Evolutionary conservation across 2,329 filamentous ascomycete genomes (phyloP).

Genomic region (Fusarium nisikadoi): DNA sequence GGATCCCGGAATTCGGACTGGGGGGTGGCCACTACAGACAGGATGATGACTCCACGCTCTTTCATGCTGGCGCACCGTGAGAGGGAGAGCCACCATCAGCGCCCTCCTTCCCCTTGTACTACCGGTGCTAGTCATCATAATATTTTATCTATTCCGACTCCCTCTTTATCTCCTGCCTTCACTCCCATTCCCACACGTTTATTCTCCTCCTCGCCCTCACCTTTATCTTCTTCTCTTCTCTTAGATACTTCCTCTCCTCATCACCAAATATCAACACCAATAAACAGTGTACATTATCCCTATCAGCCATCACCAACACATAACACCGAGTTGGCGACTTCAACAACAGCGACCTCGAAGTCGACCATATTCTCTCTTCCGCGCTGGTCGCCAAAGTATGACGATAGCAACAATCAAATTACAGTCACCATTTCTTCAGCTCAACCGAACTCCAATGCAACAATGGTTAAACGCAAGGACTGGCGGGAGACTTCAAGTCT

Average conservation of each 20-base stretch:
- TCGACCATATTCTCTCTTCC: slow-evolving; percentile 30
- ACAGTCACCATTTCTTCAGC: slow-evolving; percentile 40
- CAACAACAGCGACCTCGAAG: slow-evolving; percentile 32
- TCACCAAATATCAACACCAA: slow-evolving; percentile 4
- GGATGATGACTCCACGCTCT: slow-evolving; percentile 46
- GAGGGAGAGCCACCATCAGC: slow-evolving; percentile 31
- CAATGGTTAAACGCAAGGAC: slow-evolving; percentile 51
- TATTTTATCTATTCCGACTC: slow-evolving; percentile 37
- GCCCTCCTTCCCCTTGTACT: slow-evolving; percentile 32
- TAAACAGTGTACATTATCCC: slow-evolving; percentile 9
- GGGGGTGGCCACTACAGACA: slow-evolving; percentile 29
- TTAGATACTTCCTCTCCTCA: slow-evolving; percentile 28
- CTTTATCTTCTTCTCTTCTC: slow-evolving; percentile 17
- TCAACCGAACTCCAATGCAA: slow-evolving; percentile 42
- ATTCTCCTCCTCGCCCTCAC: slow-evolving; percentile 20
- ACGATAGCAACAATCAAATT: slow-evolving; percentile 42
- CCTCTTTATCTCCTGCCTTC: slow-evolving; percentile 33
- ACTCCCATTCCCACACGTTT: slow-evolving; percentile 28
- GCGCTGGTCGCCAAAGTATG: slow-evolving; percentile 47
- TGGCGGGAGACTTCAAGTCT: slow-evolving; percentile 45
- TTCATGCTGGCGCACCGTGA: slow-evolving; percentile 43
- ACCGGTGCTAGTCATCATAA: slow-evolving; percentile 36
- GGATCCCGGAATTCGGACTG: slow-evolving; percentile 29
- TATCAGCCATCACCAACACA: slow-evolving; percentile 11
- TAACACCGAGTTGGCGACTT: slow-evolving; percentile 19